Conservation (phyloP, 2,329 filamentous ascomycete species). For the Paecilomyces fulvus region DNA sequence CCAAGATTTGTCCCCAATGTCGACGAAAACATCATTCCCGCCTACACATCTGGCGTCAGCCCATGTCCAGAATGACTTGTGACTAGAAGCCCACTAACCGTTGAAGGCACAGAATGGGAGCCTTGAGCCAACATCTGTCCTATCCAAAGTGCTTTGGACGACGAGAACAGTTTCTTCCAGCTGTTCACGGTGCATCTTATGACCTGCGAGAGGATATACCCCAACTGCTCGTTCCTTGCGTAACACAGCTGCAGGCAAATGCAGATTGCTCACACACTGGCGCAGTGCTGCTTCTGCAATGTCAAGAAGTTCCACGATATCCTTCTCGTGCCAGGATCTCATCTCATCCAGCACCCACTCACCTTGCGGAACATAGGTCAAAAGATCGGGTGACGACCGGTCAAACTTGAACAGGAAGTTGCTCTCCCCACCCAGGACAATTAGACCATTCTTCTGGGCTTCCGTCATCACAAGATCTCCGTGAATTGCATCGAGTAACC, state of each 20-base stretch:
- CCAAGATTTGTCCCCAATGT: conserved; percentile 97
- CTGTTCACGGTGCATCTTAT: conserved; percentile 73
- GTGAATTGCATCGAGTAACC: conserved; percentile 71
- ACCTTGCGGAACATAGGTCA: conserved; percentile 53
- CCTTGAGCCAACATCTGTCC: conserved; percentile 57
- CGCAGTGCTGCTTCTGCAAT: conserved; percentile 76
- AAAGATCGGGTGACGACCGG: conserved; percentile 53
- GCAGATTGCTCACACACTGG: conserved; percentile 72
- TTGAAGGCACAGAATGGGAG: conserved; percentile 98
- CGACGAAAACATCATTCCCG: conserved; percentile 94
- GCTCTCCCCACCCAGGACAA: conserved; percentile 92
- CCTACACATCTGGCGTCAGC: conserved; percentile 32
- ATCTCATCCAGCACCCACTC: conserved; percentile 55
- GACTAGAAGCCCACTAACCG: conserved; percentile 36
- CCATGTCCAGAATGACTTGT: neutral
- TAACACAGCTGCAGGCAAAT: conserved; percentile 68
- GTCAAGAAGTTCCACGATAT: conserved; percentile 75
- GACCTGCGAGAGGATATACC: conserved; percentile 57
- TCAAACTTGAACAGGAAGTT: conserved; percentile 89
- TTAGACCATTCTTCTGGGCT: conserved; percentile 64
- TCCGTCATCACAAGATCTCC: conserved; percentile 53
- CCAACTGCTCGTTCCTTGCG: conserved; percentile 84
- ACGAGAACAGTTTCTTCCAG: conserved; percentile 94
- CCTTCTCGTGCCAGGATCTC: conserved; percentile 46
- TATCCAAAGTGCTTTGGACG: conserved; percentile 84